Percentiles rank a stretch among this genome's conserved stretches.
Conservation (phyloP, 768 basidiomycete species). For the Russula abietina region DNA sequence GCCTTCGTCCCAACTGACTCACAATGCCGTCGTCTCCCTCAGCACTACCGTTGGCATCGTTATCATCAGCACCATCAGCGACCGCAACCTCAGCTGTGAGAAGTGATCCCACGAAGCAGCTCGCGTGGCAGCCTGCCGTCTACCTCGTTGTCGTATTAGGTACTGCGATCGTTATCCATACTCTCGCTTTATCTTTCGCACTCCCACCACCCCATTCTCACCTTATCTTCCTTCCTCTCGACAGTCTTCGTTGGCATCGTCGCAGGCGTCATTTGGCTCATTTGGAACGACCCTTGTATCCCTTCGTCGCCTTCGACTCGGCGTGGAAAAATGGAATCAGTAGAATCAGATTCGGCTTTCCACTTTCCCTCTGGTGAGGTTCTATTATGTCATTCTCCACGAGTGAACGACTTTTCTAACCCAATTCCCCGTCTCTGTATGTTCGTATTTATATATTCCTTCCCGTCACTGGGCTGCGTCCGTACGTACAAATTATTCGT, state of each 20-base stretch:
- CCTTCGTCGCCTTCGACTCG: not conserved
- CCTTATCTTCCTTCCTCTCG: constrained; percentile 7
- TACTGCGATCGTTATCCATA: not conserved
- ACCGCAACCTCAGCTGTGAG: not conserved
- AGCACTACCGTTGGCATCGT: not conserved
- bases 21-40: not conserved
- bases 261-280: not conserved
- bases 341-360: not conserved
- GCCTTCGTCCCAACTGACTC: not conserved
- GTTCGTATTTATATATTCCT: not conserved
- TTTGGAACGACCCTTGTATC: not conserved
- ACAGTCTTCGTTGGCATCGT: constrained; percentile 15
- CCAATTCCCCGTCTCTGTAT: not conserved
- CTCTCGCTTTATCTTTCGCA: not conserved
- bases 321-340: not conserved
- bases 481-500: no score
- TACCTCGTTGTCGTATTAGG: constrained; percentile 12
- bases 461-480: not conserved
- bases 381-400: not conserved
- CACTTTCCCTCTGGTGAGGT: not conserved
- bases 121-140: constrained; percentile 9
- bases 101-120: not conserved
- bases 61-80: not conserved
- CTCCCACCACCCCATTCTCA: not conserved
- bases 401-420: not conserved